Conservation (phyloP, 1,284 basidiomycete species). For the Leccinum variabile region DNA sequence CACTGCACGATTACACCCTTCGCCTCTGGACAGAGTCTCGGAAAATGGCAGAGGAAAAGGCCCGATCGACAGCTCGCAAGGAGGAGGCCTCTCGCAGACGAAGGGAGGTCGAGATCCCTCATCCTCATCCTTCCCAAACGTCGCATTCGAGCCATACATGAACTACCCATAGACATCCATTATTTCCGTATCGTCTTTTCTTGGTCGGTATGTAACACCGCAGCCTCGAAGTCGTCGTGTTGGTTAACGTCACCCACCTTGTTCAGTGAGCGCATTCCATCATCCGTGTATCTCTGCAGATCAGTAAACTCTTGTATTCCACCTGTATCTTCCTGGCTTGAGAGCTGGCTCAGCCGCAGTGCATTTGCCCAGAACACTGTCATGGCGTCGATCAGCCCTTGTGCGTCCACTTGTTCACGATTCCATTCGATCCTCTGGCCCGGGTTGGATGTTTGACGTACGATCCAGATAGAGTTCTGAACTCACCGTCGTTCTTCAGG, state of each 20-base stretch:
- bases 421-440: background rate
- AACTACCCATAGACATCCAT: conserved; percentile 11
- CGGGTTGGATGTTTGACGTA: conserved; percentile 1
- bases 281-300: conserved; percentile 18
- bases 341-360: conserved; percentile 5
- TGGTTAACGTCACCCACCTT: conserved; percentile 14
- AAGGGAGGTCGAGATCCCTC: conserved; percentile 18
- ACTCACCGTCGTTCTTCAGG: background rate
- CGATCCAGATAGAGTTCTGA: conserved; percentile 12
- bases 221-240: conserved; percentile 5
- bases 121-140: conserved; percentile 1
- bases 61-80: conserved; percentile 33
- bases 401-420: conserved; percentile 18
- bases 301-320: conserved; percentile 20
- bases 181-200: conserved; percentile 1
- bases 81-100: conserved; percentile 30
- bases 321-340: conserved; percentile 5
- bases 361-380: conserved; percentile 2
- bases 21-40: conserved; percentile 67
- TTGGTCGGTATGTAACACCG: conserved; percentile 21
- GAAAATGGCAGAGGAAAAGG: conserved; percentile 55
- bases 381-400: conserved; percentile 9
- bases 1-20: conserved; percentile 67
- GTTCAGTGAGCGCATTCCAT: conserved; percentile 18
- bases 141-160: conserved; percentile 19